Conservation (phyloP, 306 rosid genomes). For the Fagus sylvatica region DNA sequence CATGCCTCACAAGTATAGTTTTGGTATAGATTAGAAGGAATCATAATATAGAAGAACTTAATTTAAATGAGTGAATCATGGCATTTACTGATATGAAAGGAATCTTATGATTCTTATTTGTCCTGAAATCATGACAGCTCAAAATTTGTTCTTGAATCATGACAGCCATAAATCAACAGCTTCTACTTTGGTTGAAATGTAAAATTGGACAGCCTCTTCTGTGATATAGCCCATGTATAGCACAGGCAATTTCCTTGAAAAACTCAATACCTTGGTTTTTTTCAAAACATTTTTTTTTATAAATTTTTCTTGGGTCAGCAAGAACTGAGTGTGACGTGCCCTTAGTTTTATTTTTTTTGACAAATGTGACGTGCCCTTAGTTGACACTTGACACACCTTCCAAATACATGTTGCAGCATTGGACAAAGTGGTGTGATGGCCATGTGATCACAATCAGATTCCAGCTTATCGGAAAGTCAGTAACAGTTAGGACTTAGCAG, state of each 20-base stretch:
- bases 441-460: conserved; percentile 19
- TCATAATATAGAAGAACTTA: background rate
- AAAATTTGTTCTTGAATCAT: conserved; percentile 5
- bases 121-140: conserved; percentile 17
- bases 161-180: conserved; percentile 9
- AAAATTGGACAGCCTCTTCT: background rate
- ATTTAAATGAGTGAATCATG: conserved; percentile 14
- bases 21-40: conserved; percentile 5
- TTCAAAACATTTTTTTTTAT: background rate
- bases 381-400: background rate
- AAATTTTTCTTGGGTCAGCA: background rate
- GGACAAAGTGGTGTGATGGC: conserved; percentile 13
- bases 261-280: background rate
- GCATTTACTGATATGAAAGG: background rate
- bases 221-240: background rate
- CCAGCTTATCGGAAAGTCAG: conserved; percentile 2
- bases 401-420: conserved; percentile 10
- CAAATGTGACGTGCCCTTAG: no score
- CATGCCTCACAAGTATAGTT: background rate
- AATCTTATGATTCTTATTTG: background rate
- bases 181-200: background rate
- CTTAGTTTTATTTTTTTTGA: background rate
- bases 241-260: background rate
- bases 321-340: background rate
- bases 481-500: background rate